phyloP scores from a whole-genome alignment of 2,329 filamentous ascomycete species.

The Sarocladiaceae sp. region DNA sequence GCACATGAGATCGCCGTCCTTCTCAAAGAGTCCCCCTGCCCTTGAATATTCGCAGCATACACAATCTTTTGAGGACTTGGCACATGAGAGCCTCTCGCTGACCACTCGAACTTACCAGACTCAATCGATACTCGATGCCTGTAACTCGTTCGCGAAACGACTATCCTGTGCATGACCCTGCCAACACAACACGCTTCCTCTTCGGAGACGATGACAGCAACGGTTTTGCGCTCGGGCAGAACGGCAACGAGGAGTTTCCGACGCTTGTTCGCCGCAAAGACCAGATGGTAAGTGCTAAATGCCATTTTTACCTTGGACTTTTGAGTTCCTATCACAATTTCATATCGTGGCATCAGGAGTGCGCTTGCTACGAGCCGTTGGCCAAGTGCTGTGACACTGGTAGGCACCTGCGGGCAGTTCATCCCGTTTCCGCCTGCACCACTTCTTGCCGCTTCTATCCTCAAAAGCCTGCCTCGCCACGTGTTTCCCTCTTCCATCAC shows the following conservation, averaged over 20 bases:
- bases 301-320: no score
- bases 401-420: background rate
- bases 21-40: no score
- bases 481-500: no score
- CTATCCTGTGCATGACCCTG: constrained; percentile 70
- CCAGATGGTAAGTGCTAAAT: constrained; percentile 54
- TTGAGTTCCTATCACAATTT: no score
- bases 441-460: no score
- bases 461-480: no score
- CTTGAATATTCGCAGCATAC: no score
- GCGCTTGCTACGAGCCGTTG: no score
- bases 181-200: constrained; percentile 80
- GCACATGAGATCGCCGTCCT: background rate
- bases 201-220: constrained; percentile 70
- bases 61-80: no score
- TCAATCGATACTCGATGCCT: constrained; percentile 93
- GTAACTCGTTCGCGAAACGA: constrained; percentile 68
- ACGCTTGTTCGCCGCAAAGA: constrained; percentile 68
- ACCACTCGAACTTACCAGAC: constrained; percentile 38
- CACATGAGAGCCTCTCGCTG: background rate
- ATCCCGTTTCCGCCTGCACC: no score
- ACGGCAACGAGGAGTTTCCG: constrained; percentile 75
- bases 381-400: no score
- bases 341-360: no score
- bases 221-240: constrained; percentile 10